Evolutionary conservation across 2,329 filamentous ascomycete genomes (phyloP).

Genomic region (Penicillium sp.): DNA sequence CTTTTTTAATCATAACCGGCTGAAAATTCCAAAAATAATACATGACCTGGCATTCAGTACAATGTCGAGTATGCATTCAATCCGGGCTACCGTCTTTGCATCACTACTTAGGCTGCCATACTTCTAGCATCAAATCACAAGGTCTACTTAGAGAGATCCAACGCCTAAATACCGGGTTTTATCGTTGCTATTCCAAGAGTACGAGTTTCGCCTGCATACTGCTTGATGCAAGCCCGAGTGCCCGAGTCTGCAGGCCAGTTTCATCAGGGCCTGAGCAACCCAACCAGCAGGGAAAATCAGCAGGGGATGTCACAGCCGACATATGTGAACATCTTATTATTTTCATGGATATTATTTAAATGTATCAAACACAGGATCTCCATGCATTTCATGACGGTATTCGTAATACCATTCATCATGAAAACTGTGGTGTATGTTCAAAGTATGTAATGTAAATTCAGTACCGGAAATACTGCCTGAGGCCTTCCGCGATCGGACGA

Average conservation of each 20-base stretch:
- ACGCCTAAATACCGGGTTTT: not conserved
- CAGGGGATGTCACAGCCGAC: no score
- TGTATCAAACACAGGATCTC: not conserved
- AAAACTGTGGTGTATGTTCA: no score
- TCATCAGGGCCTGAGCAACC: constrained; percentile 7
- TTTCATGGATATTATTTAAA: not conserved
- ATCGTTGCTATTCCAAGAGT: not conserved
- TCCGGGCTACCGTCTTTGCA: not conserved
- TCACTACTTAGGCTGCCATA: not conserved
- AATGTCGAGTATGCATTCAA: not conserved
- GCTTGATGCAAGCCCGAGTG: constrained; percentile 16
- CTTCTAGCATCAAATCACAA: not conserved
- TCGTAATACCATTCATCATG: not conserved
- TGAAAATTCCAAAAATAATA: not conserved
- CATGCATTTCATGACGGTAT: not conserved
- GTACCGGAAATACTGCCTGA: not conserved
- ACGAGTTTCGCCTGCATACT: constrained; percentile 1
- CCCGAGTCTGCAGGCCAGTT: constrained; percentile 9
- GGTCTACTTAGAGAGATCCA: not conserved
- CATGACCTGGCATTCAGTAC: not conserved
- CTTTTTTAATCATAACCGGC: constrained; percentile 10
- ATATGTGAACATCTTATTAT: not conserved
- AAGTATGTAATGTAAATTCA: not conserved
- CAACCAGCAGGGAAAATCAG: not conserved
- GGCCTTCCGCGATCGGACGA: constrained; percentile 1